phyloP scores from a whole-genome alignment of 2,329 filamentous ascomycete genomes.

The Fusarium hostae region DNA sequence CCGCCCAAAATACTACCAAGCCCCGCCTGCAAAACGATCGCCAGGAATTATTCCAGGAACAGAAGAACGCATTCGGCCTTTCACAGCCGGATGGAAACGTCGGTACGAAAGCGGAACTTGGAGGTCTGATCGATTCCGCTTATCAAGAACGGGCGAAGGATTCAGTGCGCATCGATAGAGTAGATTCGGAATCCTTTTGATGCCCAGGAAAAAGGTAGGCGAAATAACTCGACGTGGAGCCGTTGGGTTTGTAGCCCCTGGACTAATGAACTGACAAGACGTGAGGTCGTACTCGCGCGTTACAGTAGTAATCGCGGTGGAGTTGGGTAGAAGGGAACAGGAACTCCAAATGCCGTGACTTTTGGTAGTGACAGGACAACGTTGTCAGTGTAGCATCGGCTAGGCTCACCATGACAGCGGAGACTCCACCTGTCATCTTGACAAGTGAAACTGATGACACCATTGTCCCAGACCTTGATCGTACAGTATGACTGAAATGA shows the following conservation, averaged over 20 bases:
- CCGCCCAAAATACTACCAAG: neutral
- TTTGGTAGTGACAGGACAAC: neutral
- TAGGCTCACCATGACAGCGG: neutral
- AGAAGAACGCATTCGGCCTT: neutral
- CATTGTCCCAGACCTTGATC: too few species aligned
- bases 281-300: neutral
- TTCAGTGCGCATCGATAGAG: neutral
- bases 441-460: neutral
- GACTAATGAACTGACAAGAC: neutral
- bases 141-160: neutral
- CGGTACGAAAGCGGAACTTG: neutral
- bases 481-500: neutral
- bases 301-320: neutral
- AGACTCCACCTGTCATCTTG: neutral
- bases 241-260: neutral
- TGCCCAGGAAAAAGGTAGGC: neutral
- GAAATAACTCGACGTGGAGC: neutral
- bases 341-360: neutral
- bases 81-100: neutral
- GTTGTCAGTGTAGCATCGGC: neutral
- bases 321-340: neutral
- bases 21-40: neutral
- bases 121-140: neutral
- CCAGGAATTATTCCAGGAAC: neutral
- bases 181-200: neutral